Conservation (phyloP, 192 early-diverging fungal species). For the Entomortierella chlamydospora region DNA sequence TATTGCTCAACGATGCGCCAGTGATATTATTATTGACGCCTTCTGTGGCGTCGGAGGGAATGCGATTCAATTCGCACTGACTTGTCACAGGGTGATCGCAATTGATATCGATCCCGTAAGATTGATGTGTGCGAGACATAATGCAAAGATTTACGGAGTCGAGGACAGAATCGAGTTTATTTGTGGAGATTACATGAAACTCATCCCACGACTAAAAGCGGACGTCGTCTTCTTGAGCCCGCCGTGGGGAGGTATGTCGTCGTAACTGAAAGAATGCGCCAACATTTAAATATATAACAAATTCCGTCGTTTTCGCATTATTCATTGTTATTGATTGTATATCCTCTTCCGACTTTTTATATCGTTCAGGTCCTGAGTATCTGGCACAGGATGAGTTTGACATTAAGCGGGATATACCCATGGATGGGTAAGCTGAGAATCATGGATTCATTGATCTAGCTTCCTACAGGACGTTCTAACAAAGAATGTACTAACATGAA, state of each 20-base stretch:
- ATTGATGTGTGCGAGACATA: constrained; percentile 84
- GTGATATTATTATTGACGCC: constrained; percentile 84
- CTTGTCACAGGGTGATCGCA: constrained; percentile 89
- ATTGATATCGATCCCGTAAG: constrained; percentile 89
- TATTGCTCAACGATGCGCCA: constrained; percentile 75
- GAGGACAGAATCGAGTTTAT: constrained; percentile 94
- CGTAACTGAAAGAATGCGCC: no score
- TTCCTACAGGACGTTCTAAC: no score
- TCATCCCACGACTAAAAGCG: constrained; percentile 79
- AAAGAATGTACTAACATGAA: not conserved
- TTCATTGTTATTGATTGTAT: not conserved
- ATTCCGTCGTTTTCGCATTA: not conserved
- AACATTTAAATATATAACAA: no score
- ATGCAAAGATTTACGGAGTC: constrained; percentile 92
- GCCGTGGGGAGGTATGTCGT: constrained; percentile 92
- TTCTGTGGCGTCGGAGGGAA: constrained; percentile 98
- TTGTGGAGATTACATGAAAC: constrained; percentile 85
- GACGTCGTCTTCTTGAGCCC: constrained; percentile 95
- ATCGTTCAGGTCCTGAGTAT: constrained; percentile 75
- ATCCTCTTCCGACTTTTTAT: not conserved
- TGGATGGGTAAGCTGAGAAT: constrained; percentile 70
- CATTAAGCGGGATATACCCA: constrained; percentile 77
- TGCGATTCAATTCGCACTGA: constrained; percentile 94
- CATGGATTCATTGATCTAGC: no score
- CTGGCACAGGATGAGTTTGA: constrained; percentile 67